Evolutionary conservation across 1,139 yeast genomes (phyloP), one percentile per base, ranked within the genome.

Genomic region (Hanseniaspora uvarum): DNA sequence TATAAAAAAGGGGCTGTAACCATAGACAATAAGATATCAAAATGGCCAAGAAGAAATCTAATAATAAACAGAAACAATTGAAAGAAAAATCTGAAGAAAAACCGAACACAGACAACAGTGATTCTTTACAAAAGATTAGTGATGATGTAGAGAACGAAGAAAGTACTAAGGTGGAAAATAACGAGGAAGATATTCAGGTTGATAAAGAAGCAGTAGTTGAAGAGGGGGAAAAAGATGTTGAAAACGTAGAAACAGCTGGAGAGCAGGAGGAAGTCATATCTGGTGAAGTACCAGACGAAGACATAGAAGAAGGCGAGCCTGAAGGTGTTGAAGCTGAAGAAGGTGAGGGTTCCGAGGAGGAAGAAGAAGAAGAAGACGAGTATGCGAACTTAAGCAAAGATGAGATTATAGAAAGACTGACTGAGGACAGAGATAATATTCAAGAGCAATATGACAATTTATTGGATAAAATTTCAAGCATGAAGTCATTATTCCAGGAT

Each of bases 381-480:
- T 52, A 55, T 11, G 57, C 57, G 18, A 54, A 55, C 8, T 23
- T 49, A 12, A 10, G 46, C 4, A 41, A 40, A 23, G 59, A 64
- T 40, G 64, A 65, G 12, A 72, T 75, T 54, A 62, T 80, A 18
- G 68, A 67, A 21, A 65, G 63, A 12, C 67, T 74, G 23, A 74
- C 72, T 40, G 68, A 70, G 30, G 94, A 86, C 59, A 75, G 86
- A 52, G 86, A 81, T 57, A 78, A 80, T 37, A 75, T 79, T 30
- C 84, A 85, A 60, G 74, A 77, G 10, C 85, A 84, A 57, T 87
- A 89, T 65, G 86, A 87, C 59, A 74, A 76, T n/a, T 70, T 92
- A 21, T 70, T 88, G 56, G 83, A 81, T 58, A 78, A 86, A 64
- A 72, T 92, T 33, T 79, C 94, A 1, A 80, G 86, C 2, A 87